Evolutionary conservation across 345 rosid species (phyloP).

Genomic region (Cochlearia excelsa): DNA sequence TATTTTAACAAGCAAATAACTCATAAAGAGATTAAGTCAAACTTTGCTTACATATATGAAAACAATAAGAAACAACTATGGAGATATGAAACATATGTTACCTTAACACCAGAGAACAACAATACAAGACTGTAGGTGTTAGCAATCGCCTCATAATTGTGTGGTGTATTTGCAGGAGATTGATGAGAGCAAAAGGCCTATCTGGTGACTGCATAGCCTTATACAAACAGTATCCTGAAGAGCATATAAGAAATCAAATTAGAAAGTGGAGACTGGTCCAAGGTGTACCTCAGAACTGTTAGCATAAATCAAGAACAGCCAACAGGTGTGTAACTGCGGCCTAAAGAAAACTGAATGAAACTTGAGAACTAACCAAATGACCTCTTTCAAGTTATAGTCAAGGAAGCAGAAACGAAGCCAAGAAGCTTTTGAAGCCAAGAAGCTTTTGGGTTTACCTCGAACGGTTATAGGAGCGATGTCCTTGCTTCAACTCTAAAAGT

Average conservation of each 20-base stretch:
- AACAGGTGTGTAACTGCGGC: conserved; percentile 8
- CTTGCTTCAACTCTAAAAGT: too few relatives aligned
- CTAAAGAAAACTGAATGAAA: conserved; percentile 1
- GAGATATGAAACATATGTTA: conserved; percentile 40
- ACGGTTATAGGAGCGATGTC: too few relatives aligned
- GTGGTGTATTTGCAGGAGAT: conserved; percentile 83
- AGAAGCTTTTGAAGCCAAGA: too few relatives aligned
- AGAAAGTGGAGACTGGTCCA: conserved; percentile 22
- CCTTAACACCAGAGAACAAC: conserved; percentile 92
- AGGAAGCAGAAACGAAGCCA: too few relatives aligned
- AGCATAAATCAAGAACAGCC: conserved; percentile 1
- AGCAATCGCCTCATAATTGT: conserved; percentile 90
- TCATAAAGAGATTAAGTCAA: neutral
- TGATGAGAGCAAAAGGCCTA: conserved; percentile 85
- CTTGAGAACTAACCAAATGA: conserved; percentile 1
- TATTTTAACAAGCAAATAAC: neutral
- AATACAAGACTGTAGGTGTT: conserved; percentile 84
- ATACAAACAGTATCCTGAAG: conserved; percentile 62
- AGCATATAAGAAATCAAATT: conserved; percentile 18
- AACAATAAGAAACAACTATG: conserved; percentile 12
- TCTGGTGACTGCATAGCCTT: conserved; percentile 91
- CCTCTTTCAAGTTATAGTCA: conserved; percentile 1
- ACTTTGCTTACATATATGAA: conserved; percentile 7
- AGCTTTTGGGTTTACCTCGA: too few relatives aligned
- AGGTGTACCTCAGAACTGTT: neutral